Base-by-base conservation (phyloP, 768 basidiomycete species). In the Lyophyllum decastes region DNA sequence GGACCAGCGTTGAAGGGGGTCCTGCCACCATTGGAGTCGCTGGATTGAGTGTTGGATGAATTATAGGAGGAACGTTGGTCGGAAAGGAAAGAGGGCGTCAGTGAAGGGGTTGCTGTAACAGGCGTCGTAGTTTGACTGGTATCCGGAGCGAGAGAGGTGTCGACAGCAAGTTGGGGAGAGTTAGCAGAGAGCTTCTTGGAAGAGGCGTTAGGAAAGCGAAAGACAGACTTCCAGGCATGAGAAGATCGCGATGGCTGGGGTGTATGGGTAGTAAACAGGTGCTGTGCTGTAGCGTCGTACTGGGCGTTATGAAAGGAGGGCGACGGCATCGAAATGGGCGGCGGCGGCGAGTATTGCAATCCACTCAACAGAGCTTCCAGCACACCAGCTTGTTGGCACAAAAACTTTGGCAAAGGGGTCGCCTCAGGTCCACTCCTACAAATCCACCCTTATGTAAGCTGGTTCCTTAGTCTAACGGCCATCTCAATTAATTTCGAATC, bases 11-110 rank as follows among this genome's bases (percentile, higher is more conserved):
- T 61, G 47, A 62, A 71, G 21, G 63, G 67, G 33, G 66, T 63
- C 51, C 67, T 64, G 44, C 70, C 73, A 48, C 72, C 73, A 70
- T 82, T 84, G 1, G 89, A 90, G 66, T 90, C 90, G 63, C 81
- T 87, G 16, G 91, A 92, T 59, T 84, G 84, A 1, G 88, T 87
- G 61, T 86, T 84, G 46, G 89, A 91, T 14, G 90, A 92, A 68
- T 88, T 90, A 73, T 84, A 89, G 11, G 92, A 93, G 30, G 83
- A 88, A 52, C 90, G 83, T 54, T 82, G 82, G 73, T 86, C 85
- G 27, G 83, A 83, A 34, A 76, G 69, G 48, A 79, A 75, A n/a
- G 85, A 82, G 9, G 85, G 86, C 5, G 82, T 79, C 54, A 84
- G 76, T 1, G 84, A 76, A 38, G 82, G 69, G 14, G 82, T 71